Evolutionary conservation across 129 eudicot genomes (phyloP), one percentile per base, ranked within the genome.

Genomic region (Flaveria sonorensis): DNA sequence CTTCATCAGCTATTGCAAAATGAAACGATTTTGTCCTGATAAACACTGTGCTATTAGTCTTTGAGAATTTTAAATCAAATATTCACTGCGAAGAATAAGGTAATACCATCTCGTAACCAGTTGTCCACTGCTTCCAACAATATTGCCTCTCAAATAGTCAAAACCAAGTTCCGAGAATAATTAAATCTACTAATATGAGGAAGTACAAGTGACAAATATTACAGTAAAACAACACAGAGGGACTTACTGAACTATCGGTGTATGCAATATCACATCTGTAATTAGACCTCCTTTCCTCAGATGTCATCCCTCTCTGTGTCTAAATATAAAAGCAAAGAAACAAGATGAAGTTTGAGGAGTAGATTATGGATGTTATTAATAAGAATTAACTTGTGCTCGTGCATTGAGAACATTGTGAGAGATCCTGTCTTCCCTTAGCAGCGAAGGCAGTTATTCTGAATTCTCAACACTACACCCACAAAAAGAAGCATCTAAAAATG

Each of bases 1-100:
- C 99, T 88, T 95, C 99, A 86, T 95, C 99, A 85, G 88, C 97
- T 73, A 95, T 89, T 45, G 97, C 97, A 88, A 91, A 95, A 83
- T 91, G 97, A 75, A 95, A 95, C 7, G 96, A 96, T 82, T 85
- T 95, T 76, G 99, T 94, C 99, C 97, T 95, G 87, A 81, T 68
- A 69, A 43, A 77, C 48, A 68, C 1, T 12, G 14, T 52, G 43
- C 19, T 68, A 47, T 52, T 26, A 68, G 23, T 42, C 14, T 19
- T 30, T 6, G 28, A 61, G 21, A 56, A 43, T 47, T 40, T 61
- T 21, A 9, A 77, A 21, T 61, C 23, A 82, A 82, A 67, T 52
- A 13, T 66, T 48, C 53, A 68, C 46, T 50, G 23, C 43, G 39
- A 52, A 13, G 24, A 28, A 32, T 28, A 12, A 24, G 14, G 40